phyloP scores from a whole-genome alignment of 2,329 filamentous ascomycete species.

The Trichoderma afroharzianum region DNA sequence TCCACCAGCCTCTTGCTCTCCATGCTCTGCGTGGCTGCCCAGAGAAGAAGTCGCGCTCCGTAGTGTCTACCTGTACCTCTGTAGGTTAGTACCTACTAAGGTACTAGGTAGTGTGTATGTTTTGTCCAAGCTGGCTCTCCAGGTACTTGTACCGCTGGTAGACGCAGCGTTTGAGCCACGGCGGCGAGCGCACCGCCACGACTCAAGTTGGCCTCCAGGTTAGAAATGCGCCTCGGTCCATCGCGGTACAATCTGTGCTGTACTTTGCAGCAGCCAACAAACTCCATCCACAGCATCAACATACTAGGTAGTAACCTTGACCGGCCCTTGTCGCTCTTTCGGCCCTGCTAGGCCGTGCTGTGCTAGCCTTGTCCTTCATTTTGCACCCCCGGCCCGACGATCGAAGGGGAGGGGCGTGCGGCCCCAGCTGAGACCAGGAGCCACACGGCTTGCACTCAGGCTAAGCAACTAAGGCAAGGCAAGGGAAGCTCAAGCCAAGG shows the following conservation, averaged over 20 bases:
- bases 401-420: slow-evolving; percentile 16
- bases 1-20: neutral
- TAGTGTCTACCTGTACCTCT: neutral
- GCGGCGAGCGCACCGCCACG: neutral
- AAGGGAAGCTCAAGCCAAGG: neutral
- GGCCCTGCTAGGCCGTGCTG: slow-evolving; percentile 13
- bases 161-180: neutral
- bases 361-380: neutral
- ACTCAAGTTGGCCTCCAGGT: neutral
- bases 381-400: slow-evolving; percentile 17
- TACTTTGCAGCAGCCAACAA: neutral
- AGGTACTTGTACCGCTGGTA: neutral
- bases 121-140: neutral
- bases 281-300: neutral
- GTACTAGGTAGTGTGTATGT: neutral
- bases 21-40: neutral
- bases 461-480: neutral
- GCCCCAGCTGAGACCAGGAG: slow-evolving; percentile 19
- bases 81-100: too few relatives aligned
- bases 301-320: neutral
- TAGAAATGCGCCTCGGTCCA: neutral
- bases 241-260: neutral
- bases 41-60: neutral
- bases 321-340: neutral
- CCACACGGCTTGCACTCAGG: neutral